Percentiles rank a stretch among this genome's conserved stretches.
Evolutionary conservation across 2,329 filamentous ascomycete genomes (phyloP).

Genomic region (Penicillium sumatraense): DNA sequence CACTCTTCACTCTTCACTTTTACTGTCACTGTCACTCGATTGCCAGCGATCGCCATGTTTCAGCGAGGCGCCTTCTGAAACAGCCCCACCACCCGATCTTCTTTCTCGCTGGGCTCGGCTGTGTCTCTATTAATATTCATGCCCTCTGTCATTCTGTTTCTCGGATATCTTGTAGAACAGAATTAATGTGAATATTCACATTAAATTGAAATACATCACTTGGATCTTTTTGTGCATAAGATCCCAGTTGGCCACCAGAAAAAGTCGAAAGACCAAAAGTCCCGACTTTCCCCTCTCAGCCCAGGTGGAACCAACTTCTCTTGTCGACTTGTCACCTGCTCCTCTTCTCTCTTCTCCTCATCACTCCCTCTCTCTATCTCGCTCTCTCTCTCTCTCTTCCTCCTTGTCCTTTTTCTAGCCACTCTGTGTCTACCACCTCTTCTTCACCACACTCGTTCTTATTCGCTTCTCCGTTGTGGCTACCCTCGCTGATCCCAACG

Average conservation of each 20-base stretch:
- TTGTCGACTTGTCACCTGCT: constrained; percentile 21
- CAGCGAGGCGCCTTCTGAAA: constrained; percentile 31
- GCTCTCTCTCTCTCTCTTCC: constrained; percentile 15
- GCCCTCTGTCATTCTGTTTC: too few species aligned
- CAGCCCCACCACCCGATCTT: constrained; percentile 30
- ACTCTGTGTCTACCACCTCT: constrained; percentile 8
- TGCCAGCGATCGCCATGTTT: not conserved
- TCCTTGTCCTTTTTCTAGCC: constrained; percentile 11
- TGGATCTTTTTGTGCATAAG: too few species aligned
- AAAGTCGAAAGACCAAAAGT: too few species aligned
- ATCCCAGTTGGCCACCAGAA: too few species aligned
- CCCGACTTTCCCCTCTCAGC: not conserved
- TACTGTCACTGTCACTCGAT: too few species aligned
- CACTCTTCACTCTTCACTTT: not conserved
- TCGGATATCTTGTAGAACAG: too few species aligned
- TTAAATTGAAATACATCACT: too few species aligned
- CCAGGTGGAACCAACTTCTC: constrained; percentile 14
- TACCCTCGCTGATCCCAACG: constrained; percentile 44
- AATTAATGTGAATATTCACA: too few species aligned
- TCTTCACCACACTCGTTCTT: constrained; percentile 13
- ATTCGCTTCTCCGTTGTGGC: constrained; percentile 36
- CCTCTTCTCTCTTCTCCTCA: constrained; percentile 16
- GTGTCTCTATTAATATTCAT: constrained; percentile 29
- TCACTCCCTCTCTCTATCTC: constrained; percentile 9
- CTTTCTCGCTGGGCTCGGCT: not conserved